Percentiles rank a stretch among this genome's conserved stretches.
These are phyloP conservation scores for Hyphochytrium catenoides DNA, from an alignment of 352 stramenopile species.

Conservation along the genomic window DNA sequence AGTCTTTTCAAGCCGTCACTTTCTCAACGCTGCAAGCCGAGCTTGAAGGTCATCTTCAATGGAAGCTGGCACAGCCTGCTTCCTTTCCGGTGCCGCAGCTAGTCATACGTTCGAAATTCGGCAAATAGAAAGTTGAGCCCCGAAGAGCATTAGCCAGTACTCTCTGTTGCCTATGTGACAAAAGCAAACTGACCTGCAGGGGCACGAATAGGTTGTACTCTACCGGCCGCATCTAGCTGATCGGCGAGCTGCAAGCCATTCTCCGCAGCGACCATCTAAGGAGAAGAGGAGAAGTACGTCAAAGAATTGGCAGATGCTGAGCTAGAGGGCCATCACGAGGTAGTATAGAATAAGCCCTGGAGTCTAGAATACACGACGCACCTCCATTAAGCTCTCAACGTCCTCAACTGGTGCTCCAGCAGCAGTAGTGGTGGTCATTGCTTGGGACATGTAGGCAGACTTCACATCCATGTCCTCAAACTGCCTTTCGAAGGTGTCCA, in stretches of 20 bases:
- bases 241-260: slow-evolving; percentile 84
- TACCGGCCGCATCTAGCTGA: slow-evolving; percentile 70
- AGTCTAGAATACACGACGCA: too few species aligned
- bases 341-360: too few species aligned
- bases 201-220: slow-evolving; percentile 18
- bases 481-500: slow-evolving; percentile 97
- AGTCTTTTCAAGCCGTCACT: too few species aligned
- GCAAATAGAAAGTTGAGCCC: too few species aligned
- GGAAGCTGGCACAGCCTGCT: slow-evolving; percentile 24
- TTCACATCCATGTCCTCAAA: slow-evolving; percentile 98
- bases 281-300: too few species aligned
- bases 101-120: too few species aligned
- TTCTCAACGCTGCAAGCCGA: slow-evolving; percentile 43
- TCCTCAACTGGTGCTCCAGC: slow-evolving; percentile 86
- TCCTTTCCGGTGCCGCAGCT: slow-evolving; percentile 35
- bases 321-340: too few species aligned
- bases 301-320: too few species aligned
- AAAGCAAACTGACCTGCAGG: too few species aligned
- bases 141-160: too few species aligned
- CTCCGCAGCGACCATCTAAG: slow-evolving; percentile 90
- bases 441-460: slow-evolving; percentile 89
- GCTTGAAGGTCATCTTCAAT: slow-evolving; percentile 35
- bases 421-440: slow-evolving; percentile 87
- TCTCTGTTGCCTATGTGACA: too few species aligned
- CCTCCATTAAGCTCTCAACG: slow-evolving; percentile 90